Conservation (phyloP, 441 rosid species). For the Populus hybrid region DNA sequence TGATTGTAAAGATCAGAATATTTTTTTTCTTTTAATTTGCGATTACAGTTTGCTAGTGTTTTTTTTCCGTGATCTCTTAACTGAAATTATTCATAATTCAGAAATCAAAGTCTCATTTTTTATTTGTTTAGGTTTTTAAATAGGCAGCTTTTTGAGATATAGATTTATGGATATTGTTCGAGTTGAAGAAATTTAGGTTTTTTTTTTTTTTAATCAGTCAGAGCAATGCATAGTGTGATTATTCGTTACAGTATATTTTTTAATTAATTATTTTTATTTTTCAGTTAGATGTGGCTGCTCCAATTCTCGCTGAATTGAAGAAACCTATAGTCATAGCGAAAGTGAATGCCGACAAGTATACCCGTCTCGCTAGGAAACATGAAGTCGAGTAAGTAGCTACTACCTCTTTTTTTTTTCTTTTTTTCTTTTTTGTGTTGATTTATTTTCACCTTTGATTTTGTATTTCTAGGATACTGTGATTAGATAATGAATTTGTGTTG, state of each 20-base stretch:
- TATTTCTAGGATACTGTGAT: conserved; percentile 1
- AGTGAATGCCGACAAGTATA: conserved; percentile 72
- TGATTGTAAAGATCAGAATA: too few species aligned
- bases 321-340: conserved; percentile 67
- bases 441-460: neutral
- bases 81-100: neutral
- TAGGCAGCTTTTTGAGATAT: too few species aligned
- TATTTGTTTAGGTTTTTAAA: too few species aligned
- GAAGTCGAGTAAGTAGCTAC: conserved; percentile 57
- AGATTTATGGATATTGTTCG: neutral
- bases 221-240: neutral
- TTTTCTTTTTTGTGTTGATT: neutral
- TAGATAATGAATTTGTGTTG: neutral
- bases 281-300: conserved; percentile 88
- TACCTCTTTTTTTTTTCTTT: neutral
- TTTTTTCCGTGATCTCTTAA: too few species aligned
- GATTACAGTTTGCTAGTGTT: too few species aligned
- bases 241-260: neutral
- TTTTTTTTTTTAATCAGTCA: neutral
- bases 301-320: conserved; percentile 54
- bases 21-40: too few species aligned
- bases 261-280: neutral
- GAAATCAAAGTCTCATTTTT: neutral
- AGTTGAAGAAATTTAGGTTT: neutral
- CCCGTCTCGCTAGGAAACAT: conserved; percentile 58